Percentiles rank a stretch among this genome's conserved stretches.
Conservation (phyloP, 352 stramenopile genomes). For the Pythium aquatile region DNA sequence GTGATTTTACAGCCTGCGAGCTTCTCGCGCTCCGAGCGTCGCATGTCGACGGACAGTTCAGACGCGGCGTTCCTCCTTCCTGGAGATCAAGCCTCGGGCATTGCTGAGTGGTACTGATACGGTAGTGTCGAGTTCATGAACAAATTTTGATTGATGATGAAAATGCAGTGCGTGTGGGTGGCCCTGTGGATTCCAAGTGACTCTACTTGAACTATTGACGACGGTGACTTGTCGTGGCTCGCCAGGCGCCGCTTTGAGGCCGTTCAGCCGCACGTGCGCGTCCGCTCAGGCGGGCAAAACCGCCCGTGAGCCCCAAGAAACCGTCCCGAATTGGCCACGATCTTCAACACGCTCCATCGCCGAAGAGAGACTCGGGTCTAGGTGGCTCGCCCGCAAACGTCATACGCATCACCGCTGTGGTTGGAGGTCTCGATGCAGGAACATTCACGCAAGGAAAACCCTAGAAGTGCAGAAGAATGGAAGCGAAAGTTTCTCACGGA, state of each 20-base stretch:
- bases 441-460: constrained; percentile 16
- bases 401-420: background rate
- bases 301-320: constrained; percentile 11
- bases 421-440: constrained; percentile 22
- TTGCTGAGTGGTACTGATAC: constrained; percentile 11
- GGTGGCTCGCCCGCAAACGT: background rate
- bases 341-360: background rate
- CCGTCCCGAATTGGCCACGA: constrained; percentile 2
- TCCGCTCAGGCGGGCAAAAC: constrained; percentile 7
- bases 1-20: constrained; percentile 22
- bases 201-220: background rate
- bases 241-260: background rate
- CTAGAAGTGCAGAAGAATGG: constrained; percentile 41
- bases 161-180: too few relatives aligned
- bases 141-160: constrained; percentile 15
- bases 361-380: background rate
- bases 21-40: constrained; percentile 5
- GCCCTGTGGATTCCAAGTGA: background rate
- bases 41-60: constrained; percentile 23
- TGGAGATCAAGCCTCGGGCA: background rate
- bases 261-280: constrained; percentile 9
- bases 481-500: constrained; percentile 65
- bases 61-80: constrained; percentile 18
- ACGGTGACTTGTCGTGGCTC: background rate
- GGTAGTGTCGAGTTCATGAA: background rate